These are phyloP conservation scores for Candida railenensis DNA, from an alignment of 805 yeast genomes.

Conservation along the genomic window DNA sequence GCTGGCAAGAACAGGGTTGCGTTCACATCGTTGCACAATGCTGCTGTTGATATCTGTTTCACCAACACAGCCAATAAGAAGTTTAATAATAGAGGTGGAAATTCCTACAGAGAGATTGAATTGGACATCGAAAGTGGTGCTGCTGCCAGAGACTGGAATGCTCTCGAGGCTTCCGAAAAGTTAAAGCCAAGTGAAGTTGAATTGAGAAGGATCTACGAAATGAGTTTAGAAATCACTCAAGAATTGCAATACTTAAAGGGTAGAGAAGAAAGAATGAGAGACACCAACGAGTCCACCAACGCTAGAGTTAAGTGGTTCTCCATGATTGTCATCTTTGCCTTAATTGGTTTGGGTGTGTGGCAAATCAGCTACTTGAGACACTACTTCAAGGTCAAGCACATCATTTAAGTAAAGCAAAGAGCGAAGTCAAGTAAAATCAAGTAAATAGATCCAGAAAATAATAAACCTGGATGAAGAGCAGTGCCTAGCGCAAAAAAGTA, in stretches of 20 bases:
- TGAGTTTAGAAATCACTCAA: constrained; percentile 74
- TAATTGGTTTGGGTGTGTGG: constrained; percentile 84
- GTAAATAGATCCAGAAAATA: too few species aligned
- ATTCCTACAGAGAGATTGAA: constrained; percentile 69
- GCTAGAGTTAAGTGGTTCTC: constrained; percentile 89
- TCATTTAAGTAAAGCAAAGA: constrained; percentile 43
- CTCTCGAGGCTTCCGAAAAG: constrained; percentile 87
- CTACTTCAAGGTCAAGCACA: constrained; percentile 85
- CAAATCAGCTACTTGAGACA: constrained; percentile 89
- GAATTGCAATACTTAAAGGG: constrained; percentile 81
- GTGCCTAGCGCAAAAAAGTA: too few species aligned
- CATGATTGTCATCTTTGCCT: constrained; percentile 60
- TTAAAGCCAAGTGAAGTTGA: constrained; percentile 91
- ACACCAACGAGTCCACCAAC: constrained; percentile 96
- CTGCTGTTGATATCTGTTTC: constrained; percentile 91
- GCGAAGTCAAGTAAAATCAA: too few species aligned
- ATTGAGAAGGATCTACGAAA: constrained; percentile 80
- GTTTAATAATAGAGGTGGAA: constrained; percentile 38
- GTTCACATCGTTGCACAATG: constrained; percentile 78
- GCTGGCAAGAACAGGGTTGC: constrained; percentile 72
- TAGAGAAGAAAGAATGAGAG: constrained; percentile 92
- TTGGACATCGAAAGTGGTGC: constrained; percentile 94
- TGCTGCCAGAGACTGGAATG: constrained; percentile 97
- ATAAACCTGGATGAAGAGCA: too few species aligned
- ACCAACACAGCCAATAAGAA: constrained; percentile 50